A percentile compares a stretch with the other conserved stretches of the same genome.
Conservation (phyloP, 805 yeast genomes). For the Suhomyces emberorum region DNA sequence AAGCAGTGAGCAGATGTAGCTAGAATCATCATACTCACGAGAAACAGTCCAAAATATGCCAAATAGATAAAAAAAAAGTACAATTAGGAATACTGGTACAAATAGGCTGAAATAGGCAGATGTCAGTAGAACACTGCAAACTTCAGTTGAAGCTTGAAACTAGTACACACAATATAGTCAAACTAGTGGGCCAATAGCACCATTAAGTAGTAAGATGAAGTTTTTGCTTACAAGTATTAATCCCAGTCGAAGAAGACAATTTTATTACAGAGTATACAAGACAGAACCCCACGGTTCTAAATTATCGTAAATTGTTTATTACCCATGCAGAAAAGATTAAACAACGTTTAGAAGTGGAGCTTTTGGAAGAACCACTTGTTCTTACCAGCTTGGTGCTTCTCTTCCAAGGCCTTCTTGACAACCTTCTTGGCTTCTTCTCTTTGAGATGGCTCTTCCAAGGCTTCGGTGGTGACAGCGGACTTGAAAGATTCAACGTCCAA, state of each 20-base stretch:
- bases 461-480: slow-evolving; percentile 84
- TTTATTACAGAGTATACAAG: slow-evolving; percentile 6
- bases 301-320: slow-evolving; percentile 24
- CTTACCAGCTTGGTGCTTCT: slow-evolving; percentile 99
- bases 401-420: slow-evolving; percentile 98
- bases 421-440: slow-evolving; percentile 98
- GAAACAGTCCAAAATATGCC: too few species aligned
- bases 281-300: slow-evolving; percentile 1
- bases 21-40: too few species aligned
- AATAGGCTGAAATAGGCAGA: not conserved
- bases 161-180: too few species aligned
- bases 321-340: slow-evolving; percentile 26
- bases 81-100: too few species aligned
- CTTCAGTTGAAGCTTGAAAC: too few species aligned
- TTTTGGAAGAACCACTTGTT: slow-evolving; percentile 99
- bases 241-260: too few species aligned
- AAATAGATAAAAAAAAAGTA: too few species aligned
- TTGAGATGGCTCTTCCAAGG: slow-evolving; percentile 96
- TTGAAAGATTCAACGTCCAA: slow-evolving; percentile 96
- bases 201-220: too few species aligned
- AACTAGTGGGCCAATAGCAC: too few species aligned
- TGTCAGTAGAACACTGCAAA: too few species aligned
- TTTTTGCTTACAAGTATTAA: too few species aligned
- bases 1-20: too few species aligned
- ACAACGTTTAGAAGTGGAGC: slow-evolving; percentile 68